Evolutionary conservation across 768 basidiomycete species (phyloP).

Genomic region (Hygrophoropsis aurantiaca): DNA sequence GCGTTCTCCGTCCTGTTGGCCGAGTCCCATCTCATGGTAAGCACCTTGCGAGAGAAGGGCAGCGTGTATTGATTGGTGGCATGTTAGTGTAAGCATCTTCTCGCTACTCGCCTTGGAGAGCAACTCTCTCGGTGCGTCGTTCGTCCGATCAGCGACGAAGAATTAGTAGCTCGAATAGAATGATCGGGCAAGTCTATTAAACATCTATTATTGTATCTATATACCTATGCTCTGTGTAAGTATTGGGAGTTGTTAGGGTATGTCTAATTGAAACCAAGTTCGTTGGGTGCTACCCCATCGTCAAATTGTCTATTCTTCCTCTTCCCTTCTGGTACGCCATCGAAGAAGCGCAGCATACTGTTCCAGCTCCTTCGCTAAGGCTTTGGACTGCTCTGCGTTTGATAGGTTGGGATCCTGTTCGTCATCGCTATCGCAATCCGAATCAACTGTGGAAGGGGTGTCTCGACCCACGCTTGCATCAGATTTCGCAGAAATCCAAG

Average conservation of each 20-base stretch:
- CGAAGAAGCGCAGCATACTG: conserved; percentile 62
- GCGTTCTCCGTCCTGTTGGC: conserved; percentile 59
- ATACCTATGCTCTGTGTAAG: too few species aligned
- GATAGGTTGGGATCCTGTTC: conserved; percentile 16
- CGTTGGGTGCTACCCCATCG: not conserved
- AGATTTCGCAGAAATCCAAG: conserved; percentile 60
- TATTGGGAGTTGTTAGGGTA: too few species aligned
- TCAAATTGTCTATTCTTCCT: too few species aligned
- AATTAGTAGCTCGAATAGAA: conserved; percentile 39
- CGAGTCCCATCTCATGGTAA: conserved; percentile 64
- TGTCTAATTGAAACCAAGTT: too few species aligned
- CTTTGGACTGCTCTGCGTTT: conserved; percentile 36
- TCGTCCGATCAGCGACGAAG: conserved; percentile 44
- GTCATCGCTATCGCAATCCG: conserved; percentile 13
- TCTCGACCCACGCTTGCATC: conserved; percentile 27
- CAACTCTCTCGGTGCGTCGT: conserved; percentile 52
- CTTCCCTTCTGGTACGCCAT: conserved; percentile 48
- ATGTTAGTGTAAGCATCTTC: conserved; percentile 74
- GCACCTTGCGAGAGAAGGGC: conserved; percentile 3
- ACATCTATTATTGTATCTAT: too few species aligned
- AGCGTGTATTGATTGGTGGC: conserved; percentile 4
- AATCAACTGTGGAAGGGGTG: not conserved
- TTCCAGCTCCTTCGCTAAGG: conserved; percentile 51
- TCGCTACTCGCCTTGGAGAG: conserved; percentile 63
- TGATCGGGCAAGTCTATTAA: conserved; percentile 11